Evolutionary conservation across 108 stramenopile genomes (phyloP).

Genomic region (Cylindrotheca fusiformis): DNA sequence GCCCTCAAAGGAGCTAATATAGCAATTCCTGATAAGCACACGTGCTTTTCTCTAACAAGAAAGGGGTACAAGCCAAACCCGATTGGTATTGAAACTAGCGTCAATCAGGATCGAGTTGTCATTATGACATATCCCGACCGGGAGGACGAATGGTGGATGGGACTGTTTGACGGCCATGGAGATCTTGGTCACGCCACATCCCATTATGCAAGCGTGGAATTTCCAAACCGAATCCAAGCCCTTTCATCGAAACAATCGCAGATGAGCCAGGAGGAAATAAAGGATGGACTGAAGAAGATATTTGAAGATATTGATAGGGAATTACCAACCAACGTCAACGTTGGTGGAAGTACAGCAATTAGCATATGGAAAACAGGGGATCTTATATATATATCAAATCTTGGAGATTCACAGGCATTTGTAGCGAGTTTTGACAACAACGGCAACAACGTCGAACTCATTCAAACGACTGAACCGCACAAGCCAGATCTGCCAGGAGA

Average conservation of each 20-base stretch:
- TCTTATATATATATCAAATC: constrained; percentile 55
- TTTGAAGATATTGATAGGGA: constrained; percentile 44
- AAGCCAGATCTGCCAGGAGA: constrained; percentile 72
- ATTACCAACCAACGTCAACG: constrained; percentile 25
- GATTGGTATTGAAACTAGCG: constrained; percentile 8
- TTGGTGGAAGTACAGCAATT: constrained; percentile 59
- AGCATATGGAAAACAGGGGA: constrained; percentile 31
- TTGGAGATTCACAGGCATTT: constrained; percentile 68
- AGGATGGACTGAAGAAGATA: constrained; percentile 22
- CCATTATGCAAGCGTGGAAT: constrained; percentile 41
- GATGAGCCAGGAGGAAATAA: background rate
- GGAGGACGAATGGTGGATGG: constrained; percentile 47
- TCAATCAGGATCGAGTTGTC: constrained; percentile 73
- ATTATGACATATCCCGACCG: constrained; percentile 34
- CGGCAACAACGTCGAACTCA: constrained; percentile 22
- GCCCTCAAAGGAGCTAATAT: background rate
- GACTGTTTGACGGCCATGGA: constrained; percentile 81
- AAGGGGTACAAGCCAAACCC: constrained; percentile 11
- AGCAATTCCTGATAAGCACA: background rate
- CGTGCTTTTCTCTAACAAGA: constrained; percentile 5
- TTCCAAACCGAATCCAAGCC: constrained; percentile 37
- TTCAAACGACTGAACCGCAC: constrained; percentile 35
- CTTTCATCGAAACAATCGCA: background rate
- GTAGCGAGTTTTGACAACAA: constrained; percentile 30
- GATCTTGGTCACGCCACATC: constrained; percentile 50